Base-by-base conservation (phyloP, 768 basidiomycete genomes). In the Trametes gibbosa region DNA sequence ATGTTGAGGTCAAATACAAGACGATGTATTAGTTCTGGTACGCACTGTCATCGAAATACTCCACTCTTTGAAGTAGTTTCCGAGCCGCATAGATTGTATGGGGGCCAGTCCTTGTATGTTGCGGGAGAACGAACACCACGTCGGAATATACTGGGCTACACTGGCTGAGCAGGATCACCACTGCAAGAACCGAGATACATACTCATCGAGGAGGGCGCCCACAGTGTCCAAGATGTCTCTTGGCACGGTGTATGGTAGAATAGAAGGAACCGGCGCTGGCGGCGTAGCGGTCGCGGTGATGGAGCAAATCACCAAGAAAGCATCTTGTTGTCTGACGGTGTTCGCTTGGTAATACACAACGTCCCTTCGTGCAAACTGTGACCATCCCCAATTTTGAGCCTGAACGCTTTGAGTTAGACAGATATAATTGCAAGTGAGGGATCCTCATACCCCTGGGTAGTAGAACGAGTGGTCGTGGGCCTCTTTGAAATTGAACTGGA, bases 341-440 rank as follows among this genome's bases (percentile, higher is more conserved):
- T 71, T 73, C 0, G 81, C 80, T 43, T 81, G 77, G 71, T 81
- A 90, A 72, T 80, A 90, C 19, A 90, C 81, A 27, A 72, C 74
- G 59, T 94, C 90, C 65, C 92, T 77, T 56, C 82, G 82, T 39
- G 89, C 84, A 70, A 94, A 95, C 69, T 90, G 87, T 0, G 89
- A 85, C 88, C 92, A 94, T 71, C 90, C 90, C 92, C 90, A 92
- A 66, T 92, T 93, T 27, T 88, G 87, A 13, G 90, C 87, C 86
- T 89, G 58, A 32, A 19, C 14, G 7, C 14, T 13, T 51, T 23
- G 9, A 25, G 5, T 46, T 34, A 19, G 21, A 21, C 10, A 1
- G 10, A 50, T 4, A 39, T 23, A 52, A 12, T 41, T 51, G 47
- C 16, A 27, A 3, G 10, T 2, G 1, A 23, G 7, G 46, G 2